A percentile compares a stretch with the other conserved stretches of the same genome.
These are phyloP conservation scores for Acanthamoeba polyphaga DNA, from an alignment of 208 protist species.

Conservation along the genomic window DNA sequence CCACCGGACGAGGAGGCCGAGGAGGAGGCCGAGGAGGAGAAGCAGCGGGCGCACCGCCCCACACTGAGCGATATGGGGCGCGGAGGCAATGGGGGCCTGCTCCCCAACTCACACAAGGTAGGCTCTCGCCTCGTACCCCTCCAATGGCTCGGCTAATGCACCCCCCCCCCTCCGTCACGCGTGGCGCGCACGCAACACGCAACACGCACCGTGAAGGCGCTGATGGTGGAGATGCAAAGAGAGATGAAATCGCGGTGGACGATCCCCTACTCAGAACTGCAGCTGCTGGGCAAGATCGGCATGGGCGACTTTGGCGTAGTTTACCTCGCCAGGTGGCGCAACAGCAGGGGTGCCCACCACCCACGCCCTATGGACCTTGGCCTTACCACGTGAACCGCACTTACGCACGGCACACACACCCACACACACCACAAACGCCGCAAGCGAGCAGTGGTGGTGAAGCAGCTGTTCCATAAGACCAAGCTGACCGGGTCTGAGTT, in stretches of 20 bases:
- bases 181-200: too few relatives aligned
- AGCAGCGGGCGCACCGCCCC: too few relatives aligned
- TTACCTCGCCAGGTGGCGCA: conserved; percentile 29
- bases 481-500: neutral
- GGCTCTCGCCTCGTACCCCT: too few relatives aligned
- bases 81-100: too few relatives aligned
- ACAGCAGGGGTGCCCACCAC: neutral
- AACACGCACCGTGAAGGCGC: too few relatives aligned
- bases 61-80: too few relatives aligned
- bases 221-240: neutral
- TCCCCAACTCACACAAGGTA: neutral
- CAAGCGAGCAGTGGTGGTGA: neutral
- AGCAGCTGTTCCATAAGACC: neutral
- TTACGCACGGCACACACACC: too few relatives aligned
- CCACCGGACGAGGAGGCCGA: too few relatives aligned
- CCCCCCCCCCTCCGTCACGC: too few relatives aligned
- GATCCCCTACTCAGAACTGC: neutral
- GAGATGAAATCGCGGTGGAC: neutral
- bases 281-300: conserved; percentile 32
- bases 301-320: conserved; percentile 8
- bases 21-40: too few relatives aligned
- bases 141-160: too few relatives aligned
- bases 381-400: too few relatives aligned
- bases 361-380: neutral
- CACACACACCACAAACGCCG: neutral